Evolutionary conservation across 1,139 yeast species (phyloP).

Genomic region (Suhomyces anneliseae): DNA sequence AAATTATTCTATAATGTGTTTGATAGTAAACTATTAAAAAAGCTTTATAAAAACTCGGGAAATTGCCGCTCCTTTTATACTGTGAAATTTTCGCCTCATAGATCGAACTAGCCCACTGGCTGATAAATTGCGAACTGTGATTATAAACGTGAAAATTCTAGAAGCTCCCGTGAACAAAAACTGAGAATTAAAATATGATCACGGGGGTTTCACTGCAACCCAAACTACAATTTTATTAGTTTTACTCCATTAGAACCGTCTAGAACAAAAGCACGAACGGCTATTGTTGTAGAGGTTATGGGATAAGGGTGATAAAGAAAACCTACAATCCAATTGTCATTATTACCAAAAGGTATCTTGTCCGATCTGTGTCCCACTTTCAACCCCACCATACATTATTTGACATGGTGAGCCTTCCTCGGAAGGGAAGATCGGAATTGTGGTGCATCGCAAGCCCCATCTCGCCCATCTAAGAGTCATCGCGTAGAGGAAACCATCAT

Average conservation of each 20-base stretch:
- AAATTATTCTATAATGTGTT: slow-evolving; percentile 1
- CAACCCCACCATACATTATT: background rate
- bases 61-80: slow-evolving; percentile 4
- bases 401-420: background rate
- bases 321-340: no score
- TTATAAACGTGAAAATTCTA: slow-evolving; percentile 14
- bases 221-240: no score
- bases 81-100: background rate
- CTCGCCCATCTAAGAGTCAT: background rate
- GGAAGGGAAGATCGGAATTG: background rate
- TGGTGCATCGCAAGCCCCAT: background rate
- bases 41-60: background rate
- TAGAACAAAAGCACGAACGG: no score
- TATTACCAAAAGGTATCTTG: background rate
- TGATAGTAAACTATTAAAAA: background rate
- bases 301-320: no score
- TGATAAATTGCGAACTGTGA: slow-evolving; percentile 10
- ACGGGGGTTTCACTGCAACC: no score
- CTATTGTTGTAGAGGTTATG: no score
- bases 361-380: background rate
- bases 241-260: no score
- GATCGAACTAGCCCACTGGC: background rate
- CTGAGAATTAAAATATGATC: no score
- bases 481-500: no score
- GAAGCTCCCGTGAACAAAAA: slow-evolving; percentile 6